Evolutionary conservation across 2,329 filamentous ascomycete species (phyloP).

Genomic region (Hypoxylon sp.): DNA sequence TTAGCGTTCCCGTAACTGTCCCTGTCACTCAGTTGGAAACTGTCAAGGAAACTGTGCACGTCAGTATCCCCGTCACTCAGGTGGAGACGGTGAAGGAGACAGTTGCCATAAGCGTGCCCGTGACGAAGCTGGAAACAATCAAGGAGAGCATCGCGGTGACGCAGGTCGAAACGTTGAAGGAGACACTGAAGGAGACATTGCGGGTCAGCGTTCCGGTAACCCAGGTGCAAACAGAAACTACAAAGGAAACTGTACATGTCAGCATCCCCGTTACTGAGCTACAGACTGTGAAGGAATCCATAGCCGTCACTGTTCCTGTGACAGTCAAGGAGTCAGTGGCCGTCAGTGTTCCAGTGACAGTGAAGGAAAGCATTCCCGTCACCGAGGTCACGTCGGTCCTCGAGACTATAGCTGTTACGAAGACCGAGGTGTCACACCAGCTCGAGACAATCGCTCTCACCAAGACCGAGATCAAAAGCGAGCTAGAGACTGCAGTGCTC

Average conservation of each 20-base stretch:
- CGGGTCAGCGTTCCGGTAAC: slow-evolving; percentile 28
- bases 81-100: slow-evolving; percentile 24
- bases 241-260: slow-evolving; percentile 24
- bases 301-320: slow-evolving; percentile 6
- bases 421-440: slow-evolving; percentile 29
- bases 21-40: slow-evolving; percentile 31
- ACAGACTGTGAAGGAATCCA: slow-evolving; percentile 22
- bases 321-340: slow-evolving; percentile 24
- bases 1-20: slow-evolving; percentile 27
- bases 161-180: slow-evolving; percentile 19
- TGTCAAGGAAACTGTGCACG: slow-evolving; percentile 17
- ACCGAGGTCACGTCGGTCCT: slow-evolving; percentile 25
- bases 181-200: slow-evolving; percentile 28
- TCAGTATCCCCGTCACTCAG: slow-evolving; percentile 17
- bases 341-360: slow-evolving; percentile 19
- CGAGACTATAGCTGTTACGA: slow-evolving; percentile 23
- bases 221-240: slow-evolving; percentile 9
- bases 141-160: slow-evolving; percentile 22
- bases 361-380: slow-evolving; percentile 16
- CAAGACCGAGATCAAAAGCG: slow-evolving; percentile 31
- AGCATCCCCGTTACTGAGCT: slow-evolving; percentile 17
- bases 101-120: slow-evolving; percentile 8
- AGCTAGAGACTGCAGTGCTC: slow-evolving; percentile 25
- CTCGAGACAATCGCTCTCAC: slow-evolving; percentile 32
- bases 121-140: slow-evolving; percentile 32